Evolutionary conservation across 306 rosid species (phyloP).

Genomic region (Castanea mollissima): DNA sequence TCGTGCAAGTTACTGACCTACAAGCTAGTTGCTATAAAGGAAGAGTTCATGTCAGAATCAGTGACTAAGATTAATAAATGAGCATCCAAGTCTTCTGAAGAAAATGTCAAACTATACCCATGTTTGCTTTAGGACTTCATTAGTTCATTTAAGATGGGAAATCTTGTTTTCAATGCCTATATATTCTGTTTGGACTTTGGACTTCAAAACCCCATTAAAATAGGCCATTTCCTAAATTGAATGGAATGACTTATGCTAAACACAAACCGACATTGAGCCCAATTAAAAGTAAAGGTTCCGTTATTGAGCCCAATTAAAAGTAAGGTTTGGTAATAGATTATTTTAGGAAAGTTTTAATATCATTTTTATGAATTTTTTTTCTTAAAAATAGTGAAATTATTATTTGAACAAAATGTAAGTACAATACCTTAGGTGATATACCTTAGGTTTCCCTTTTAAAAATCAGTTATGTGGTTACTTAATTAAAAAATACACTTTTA

Average conservation of each 20-base stretch:
- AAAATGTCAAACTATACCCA: conserved; percentile 20
- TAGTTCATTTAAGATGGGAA: conserved; percentile 22
- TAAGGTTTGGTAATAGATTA: too few species aligned
- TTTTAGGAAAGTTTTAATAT: neutral
- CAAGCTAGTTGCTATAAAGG: neutral
- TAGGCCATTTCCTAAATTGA: conserved; percentile 30
- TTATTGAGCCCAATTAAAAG: conserved; percentile 20
- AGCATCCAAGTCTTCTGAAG: conserved; percentile 13
- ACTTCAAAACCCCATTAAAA: conserved; percentile 21
- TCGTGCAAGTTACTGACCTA: too few species aligned
- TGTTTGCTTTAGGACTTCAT: conserved; percentile 21
- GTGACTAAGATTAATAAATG: conserved; percentile 15
- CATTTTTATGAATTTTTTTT: fast-evolving
- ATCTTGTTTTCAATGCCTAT: conserved; percentile 33
- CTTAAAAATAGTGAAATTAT: too few species aligned
- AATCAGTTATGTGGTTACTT: too few species aligned
- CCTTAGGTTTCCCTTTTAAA: too few species aligned
- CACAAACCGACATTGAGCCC: conserved; percentile 35
- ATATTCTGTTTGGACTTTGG: conserved; percentile 23
- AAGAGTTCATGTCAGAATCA: conserved; percentile 16
- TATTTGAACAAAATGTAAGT: too few species aligned
- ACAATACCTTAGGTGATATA: too few species aligned
- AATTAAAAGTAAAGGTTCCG: neutral
- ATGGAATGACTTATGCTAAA: conserved; percentile 40
- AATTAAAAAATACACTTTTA: too few species aligned